A percentile compares a stretch with the other conserved stretches of the same genome.
These are phyloP conservation scores for Cutaneotrichosporon sp. DNA, from an alignment of 1,284 basidiomycete species.

Conservation along the genomic window DNA sequence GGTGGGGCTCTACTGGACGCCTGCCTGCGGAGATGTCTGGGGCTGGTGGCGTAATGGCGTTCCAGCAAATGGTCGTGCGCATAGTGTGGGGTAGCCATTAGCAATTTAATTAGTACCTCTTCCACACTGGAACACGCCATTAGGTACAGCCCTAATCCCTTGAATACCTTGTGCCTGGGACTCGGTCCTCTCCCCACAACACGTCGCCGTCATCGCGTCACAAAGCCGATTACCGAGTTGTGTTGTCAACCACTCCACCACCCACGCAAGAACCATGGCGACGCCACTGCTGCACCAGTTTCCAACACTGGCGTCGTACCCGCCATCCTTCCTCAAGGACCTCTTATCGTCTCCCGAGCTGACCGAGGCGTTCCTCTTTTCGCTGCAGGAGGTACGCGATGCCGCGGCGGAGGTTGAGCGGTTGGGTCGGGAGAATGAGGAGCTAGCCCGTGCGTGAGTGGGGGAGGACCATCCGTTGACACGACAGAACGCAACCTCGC, in stretches of 20 bases:
- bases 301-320: slow-evolving; percentile 40
- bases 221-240: too few species aligned
- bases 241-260: too few species aligned
- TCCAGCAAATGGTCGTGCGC: too few species aligned
- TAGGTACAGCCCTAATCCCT: too few species aligned
- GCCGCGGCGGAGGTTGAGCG: slow-evolving; percentile 69
- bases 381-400: slow-evolving; percentile 64
- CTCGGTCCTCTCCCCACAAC: too few species aligned
- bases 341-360: slow-evolving; percentile 71
- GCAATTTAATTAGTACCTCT: too few species aligned
- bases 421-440: slow-evolving; percentile 72
- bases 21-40: too few species aligned
- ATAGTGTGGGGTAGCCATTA: too few species aligned
- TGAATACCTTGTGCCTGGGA: too few species aligned
- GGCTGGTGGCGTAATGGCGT: too few species aligned
- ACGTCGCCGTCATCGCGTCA: neutral
- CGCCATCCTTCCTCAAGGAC: slow-evolving; percentile 62
- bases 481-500: slow-evolving; percentile 64
- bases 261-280: slow-evolving; percentile 27
- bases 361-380: slow-evolving; percentile 80
- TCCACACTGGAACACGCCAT: too few species aligned
- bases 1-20: too few species aligned
- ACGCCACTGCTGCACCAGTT: slow-evolving; percentile 45
- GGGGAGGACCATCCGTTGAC: neutral
- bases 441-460: slow-evolving; percentile 64